Evolutionary conservation across 2,329 filamentous ascomycete genomes (phyloP), one percentile per base, ranked within the genome.

Genomic region (Sordariomycetes sp.): DNA sequence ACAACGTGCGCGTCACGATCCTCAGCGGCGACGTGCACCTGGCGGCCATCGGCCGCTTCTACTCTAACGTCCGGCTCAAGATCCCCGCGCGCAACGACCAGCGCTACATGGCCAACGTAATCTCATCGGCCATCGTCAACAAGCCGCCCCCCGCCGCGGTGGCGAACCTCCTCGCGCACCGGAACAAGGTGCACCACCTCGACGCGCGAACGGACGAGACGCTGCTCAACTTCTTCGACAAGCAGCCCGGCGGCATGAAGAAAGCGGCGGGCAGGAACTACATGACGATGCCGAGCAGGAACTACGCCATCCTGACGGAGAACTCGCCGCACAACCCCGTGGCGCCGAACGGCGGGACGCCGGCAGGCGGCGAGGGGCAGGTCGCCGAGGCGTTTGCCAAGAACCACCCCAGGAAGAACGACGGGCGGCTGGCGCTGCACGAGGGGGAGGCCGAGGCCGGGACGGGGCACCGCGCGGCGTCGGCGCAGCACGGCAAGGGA

Each of bases 91-190:
- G 92, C 66, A 79, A 85, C 59, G 94, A 99, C 69, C 87, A 90
- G 67, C 83, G 94, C 58, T 97, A 97, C 70, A 97, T 99, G 84
- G 87, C 86, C 55, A 99, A 99, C 66, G 80, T 99, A 22, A 80
- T 97, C 56, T 95, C 90, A 6, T 96, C 91, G 1, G 91, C 91
- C 35, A 97, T 99, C 65, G 91, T 95, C 62, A 96, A 99, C 45
- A 50, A 50, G 20, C 94, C 94, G 2, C 90, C 91, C 15, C 90
- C 92, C 1, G 83, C 86, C 68, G 91, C 73, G 64, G 87, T 99
- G 66, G 90, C 90, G 12, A 95, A 99, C 69, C 81, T 96, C 53
- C 79, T 99, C 57, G 92, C 95, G 59, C 85, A 86, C 66, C 81
- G 94, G 59, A 97, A 97, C 76, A 96, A 85, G 72, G 81, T 87